Conservation (phyloP, 1,284 basidiomycete genomes). For the Tetrapyrgos nigripes region DNA sequence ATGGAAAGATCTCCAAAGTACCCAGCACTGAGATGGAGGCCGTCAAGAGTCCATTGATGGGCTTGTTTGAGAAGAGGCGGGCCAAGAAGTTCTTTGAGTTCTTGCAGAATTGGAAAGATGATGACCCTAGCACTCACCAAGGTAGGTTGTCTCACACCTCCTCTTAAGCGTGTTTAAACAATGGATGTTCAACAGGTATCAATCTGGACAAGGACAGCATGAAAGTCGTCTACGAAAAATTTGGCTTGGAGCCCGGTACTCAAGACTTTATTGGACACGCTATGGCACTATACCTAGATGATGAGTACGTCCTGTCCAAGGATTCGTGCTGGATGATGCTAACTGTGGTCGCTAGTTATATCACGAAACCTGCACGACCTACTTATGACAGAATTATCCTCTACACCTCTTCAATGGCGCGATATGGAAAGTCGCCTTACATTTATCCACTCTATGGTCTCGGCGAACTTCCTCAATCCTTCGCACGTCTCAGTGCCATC, state of each 20-base stretch:
- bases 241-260: constrained; percentile 95
- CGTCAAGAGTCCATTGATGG: constrained; percentile 94
- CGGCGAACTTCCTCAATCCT: constrained; percentile 98
- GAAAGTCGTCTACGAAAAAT: constrained; percentile 95
- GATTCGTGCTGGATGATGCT: no score
- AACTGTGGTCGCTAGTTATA: no score
- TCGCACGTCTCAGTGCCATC: constrained; percentile 97
- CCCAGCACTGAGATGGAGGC: constrained; percentile 99
- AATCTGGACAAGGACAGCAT: constrained; percentile 89
- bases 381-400: constrained; percentile 96
- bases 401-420: constrained; percentile 98
- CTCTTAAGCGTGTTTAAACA: background rate
- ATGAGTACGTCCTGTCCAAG: constrained; percentile 76
- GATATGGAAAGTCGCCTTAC: constrained; percentile 99
- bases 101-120: constrained; percentile 94
- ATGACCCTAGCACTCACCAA: constrained; percentile 95
- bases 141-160: constrained; percentile 58
- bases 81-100: constrained; percentile 99
- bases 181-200: constrained; percentile 62
- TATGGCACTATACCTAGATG: constrained; percentile 98
- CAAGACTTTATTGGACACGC: constrained; percentile 99
- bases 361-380: constrained; percentile 88
- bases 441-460: constrained; percentile 99
- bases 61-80: constrained; percentile 96
- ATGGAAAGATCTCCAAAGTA: constrained; percentile 97